Conservation (phyloP, 2,329 filamentous ascomycete species). For the Fusarium longipes region DNA sequence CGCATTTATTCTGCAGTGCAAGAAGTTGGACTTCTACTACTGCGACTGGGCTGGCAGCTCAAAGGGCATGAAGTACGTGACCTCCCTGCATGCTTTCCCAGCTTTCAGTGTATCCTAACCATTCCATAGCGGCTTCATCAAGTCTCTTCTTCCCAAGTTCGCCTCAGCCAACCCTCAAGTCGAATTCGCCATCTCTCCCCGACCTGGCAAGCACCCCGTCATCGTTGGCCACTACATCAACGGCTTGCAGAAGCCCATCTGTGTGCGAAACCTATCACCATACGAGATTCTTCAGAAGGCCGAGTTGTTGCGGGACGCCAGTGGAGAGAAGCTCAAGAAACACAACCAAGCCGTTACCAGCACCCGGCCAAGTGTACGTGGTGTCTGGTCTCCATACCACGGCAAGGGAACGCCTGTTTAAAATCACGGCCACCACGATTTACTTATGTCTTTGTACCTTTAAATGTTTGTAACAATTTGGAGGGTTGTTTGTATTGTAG, state of each 20-base stretch:
- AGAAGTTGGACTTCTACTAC: conserved; percentile 94
- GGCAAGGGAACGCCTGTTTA: conserved; percentile 67
- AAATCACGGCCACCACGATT: conserved; percentile 21
- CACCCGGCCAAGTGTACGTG: conserved; percentile 74
- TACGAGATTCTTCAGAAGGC: conserved; percentile 85
- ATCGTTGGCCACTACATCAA: conserved; percentile 94
- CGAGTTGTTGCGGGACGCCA: conserved; percentile 77
- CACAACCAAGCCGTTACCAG: conserved; percentile 73
- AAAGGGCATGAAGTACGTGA: conserved; percentile 86
- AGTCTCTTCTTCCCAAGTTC: conserved; percentile 79
- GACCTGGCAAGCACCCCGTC: conserved; percentile 89
- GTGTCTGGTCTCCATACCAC: conserved; percentile 78
- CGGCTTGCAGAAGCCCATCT: conserved; percentile 84
- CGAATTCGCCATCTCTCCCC: conserved; percentile 91
- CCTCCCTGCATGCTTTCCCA: rapidly evolving
- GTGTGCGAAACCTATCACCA: conserved; percentile 85
- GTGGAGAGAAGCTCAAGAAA: conserved; percentile 76
- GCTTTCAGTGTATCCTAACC: conserved; percentile 41
- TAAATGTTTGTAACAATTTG: conserved; percentile 44
- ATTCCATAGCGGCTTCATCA: conserved; percentile 78
- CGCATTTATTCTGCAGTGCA: conserved; percentile 97
- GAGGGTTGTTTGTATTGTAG: conserved; percentile 34
- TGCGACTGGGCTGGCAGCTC: conserved; percentile 97
- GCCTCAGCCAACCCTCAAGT: conserved; percentile 85
- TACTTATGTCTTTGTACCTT: conserved; percentile 41